Evolutionary conservation across 495 filamentous ascomycete species (phyloP).

Genomic region (Parathielavia hyrcaniae): DNA sequence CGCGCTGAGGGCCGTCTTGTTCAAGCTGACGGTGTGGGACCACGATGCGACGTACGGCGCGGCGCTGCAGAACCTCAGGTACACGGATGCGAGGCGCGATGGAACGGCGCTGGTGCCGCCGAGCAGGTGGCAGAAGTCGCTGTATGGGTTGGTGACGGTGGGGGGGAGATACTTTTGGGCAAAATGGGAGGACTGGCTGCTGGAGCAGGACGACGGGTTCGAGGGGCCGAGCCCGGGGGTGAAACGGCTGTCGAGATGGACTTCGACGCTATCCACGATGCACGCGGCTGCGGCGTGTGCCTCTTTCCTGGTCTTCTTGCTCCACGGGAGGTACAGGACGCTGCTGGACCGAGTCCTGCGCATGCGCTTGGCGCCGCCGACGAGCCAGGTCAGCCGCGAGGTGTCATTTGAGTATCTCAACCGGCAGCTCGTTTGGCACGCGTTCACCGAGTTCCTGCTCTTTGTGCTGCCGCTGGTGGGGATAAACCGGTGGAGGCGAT

Average conservation of each 20-base stretch:
- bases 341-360: constrained; percentile 79
- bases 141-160: constrained; percentile 81
- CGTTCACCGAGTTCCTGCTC: constrained; percentile 94
- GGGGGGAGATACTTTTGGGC: constrained; percentile 82
- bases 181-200: constrained; percentile 82
- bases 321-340: constrained; percentile 87
- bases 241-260: constrained; percentile 58
- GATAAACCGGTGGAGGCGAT: constrained; percentile 85
- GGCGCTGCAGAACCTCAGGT: constrained; percentile 81
- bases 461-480: constrained; percentile 93
- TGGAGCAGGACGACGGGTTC: constrained; percentile 65
- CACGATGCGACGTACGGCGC: constrained; percentile 92
- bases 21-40: constrained; percentile 95
- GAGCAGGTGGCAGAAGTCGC: constrained; percentile 68
- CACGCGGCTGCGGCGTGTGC: constrained; percentile 74
- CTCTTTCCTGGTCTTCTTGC: constrained; percentile 83
- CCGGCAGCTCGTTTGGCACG: constrained; percentile 96
- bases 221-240: constrained; percentile 50
- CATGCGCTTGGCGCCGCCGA: constrained; percentile 77
- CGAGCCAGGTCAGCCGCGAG: constrained; percentile 74
- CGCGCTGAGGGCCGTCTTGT: constrained; percentile 69
- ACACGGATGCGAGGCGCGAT: constrained; percentile 71
- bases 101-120: constrained; percentile 54
- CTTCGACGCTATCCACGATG: constrained; percentile 58
- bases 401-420: constrained; percentile 98